Evolutionary conservation across 345 rosid genomes (phyloP), one percentile per base, ranked within the genome.

Genomic region (Bretschneidera sinensis): DNA sequence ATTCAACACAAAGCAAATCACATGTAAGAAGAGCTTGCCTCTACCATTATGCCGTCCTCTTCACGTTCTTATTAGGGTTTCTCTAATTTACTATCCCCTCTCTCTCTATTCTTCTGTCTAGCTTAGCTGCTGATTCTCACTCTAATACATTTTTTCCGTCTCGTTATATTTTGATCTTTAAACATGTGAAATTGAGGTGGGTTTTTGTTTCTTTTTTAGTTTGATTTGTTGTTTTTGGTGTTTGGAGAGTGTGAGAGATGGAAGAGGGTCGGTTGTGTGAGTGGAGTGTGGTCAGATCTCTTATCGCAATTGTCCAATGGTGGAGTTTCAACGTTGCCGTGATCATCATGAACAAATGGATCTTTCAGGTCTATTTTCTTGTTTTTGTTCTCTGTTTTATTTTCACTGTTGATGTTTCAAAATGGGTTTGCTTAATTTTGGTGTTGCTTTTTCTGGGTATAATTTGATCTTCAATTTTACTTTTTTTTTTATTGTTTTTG

Each of bases 291-390:
- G 58, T 91, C 76, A 94, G 96, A 94, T 94, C 97, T 75, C 83
- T 94, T 21, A 76, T 90, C 21, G 99, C 99, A 21, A 94, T 94
- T 74, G 43, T 88, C 52, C 99, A 94, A 24, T 94, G 99, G 99
- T 94, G 97, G 99, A 80, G 65, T 49, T 94, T 90, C 83, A 94
- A 94, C 59, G 99, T 94, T 17, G 82, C 96, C 31, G 97, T 94
- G 33, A 94, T 94, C 81, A 85, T 94, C 85, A 88, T 80, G 83
- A 94, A 94, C 92, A 94, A 94, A 71, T 94, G 99, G 99, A 94
- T 94, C 92, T 94, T 94, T 51, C 99, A 94, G 99, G 99, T 91
- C 62, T 58, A 24, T 69, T 66, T 45, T 59, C n/a, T 19, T 14
- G 17, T 43, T n/a, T n/a, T n/a, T n/a, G n/a, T n/a, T n/a, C n/a